Percentiles rank a stretch among this genome's conserved stretches.
Evolutionary conservation across 192 early-diverging fungal genomes (phyloP).

Genomic region (Chytriomyces confervae): DNA sequence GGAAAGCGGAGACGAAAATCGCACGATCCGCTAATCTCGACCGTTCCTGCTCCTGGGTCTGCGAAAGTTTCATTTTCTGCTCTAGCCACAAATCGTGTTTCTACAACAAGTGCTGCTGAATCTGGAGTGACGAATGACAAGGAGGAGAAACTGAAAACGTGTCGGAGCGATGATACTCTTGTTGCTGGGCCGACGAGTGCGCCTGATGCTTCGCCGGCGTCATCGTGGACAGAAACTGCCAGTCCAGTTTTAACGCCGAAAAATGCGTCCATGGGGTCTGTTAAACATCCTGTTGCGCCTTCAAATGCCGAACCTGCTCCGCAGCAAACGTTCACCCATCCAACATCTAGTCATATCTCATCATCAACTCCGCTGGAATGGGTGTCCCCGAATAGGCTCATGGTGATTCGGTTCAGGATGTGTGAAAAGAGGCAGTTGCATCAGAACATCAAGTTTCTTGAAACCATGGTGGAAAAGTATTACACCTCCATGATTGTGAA

Average conservation of each 20-base stretch:
- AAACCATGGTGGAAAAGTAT: constrained; percentile 11
- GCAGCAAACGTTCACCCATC: not conserved
- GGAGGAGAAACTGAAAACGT: constrained; percentile 10
- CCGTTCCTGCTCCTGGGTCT: not conserved
- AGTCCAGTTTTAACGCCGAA: not conserved
- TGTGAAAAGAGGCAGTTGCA: constrained; percentile 15
- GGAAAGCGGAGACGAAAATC: constrained; percentile 6
- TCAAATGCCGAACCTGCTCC: not conserved
- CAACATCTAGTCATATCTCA: no score
- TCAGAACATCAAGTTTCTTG: constrained; percentile 7
- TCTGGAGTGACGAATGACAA: not conserved
- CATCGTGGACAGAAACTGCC: not conserved
- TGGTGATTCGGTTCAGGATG: constrained; percentile 24
- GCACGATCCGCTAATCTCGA: not conserved
- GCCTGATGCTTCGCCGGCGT: not conserved
- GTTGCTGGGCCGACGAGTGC: constrained; percentile 8
- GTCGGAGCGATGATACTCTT: constrained; percentile 10
- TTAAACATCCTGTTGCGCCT: not conserved
- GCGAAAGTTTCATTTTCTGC: not conserved
- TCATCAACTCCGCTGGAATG: not conserved
- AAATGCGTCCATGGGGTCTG: not conserved
- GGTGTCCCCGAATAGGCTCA: constrained; percentile 11
- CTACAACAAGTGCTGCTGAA: not conserved
- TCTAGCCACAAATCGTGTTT: not conserved
- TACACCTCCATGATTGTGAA: not conserved